Conservation (phyloP, 78 protist species). For the Dictyostelium brefeldianum region DNA sequence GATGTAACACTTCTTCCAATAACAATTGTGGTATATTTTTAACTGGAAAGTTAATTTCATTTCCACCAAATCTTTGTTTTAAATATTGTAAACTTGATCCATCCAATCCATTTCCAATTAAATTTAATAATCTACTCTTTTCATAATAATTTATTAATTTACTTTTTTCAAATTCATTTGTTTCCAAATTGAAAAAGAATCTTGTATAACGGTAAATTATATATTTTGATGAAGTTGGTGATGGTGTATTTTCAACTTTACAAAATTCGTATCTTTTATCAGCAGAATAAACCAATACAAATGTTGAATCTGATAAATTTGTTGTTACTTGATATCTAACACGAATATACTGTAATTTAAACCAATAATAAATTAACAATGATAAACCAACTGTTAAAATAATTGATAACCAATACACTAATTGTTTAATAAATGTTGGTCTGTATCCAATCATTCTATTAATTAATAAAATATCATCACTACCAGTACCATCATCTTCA, state of each 20-base stretch:
- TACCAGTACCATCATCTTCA: neutral
- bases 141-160: neutral
- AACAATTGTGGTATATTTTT: conserved; percentile 69
- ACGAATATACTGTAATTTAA: neutral
- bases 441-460: conserved; percentile 21
- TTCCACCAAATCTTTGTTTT: conserved; percentile 9
- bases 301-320: neutral
- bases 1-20: conserved; percentile 90
- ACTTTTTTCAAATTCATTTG: neutral
- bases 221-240: neutral
- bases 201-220: conserved; percentile 19
- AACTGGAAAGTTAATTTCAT: conserved; percentile 50
- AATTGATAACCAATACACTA: neutral
- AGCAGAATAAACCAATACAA: neutral
- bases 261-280: conserved; percentile 25
- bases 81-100: neutral
- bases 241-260: neutral
- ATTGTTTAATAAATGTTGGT: neutral
- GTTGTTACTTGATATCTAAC: neutral
- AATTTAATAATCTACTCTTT: neutral
- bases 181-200: neutral
- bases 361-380: conserved; percentile 1
- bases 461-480: neutral
- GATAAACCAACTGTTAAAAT: neutral
- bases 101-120: neutral